Evolutionary conservation across 139 green algal species (phyloP), one percentile per base, ranked within the genome.

Genomic region (Chlorella sp.): DNA sequence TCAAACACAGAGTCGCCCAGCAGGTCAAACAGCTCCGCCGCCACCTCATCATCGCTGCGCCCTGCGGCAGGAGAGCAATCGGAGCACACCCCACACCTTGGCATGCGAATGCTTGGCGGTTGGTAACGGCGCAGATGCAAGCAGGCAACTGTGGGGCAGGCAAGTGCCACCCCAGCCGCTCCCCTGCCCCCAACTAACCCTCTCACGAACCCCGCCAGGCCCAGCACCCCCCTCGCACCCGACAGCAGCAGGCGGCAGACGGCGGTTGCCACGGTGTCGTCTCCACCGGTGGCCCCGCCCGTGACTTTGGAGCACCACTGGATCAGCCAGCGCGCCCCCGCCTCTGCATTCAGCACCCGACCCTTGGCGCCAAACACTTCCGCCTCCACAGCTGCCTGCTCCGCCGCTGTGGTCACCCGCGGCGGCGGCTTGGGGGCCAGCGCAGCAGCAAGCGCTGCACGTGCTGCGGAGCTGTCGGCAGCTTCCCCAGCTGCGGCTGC

Each of bases 11-110:
- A 70, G 20, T 96, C 92, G 0, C 96, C 95, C 78, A 98, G 79
- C 73, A 98, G 74, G 57, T 98, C 95, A 80, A 96, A 93, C 47
- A 98, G 88, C 85, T 97, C 91, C 0, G 92, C 90, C 25, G 95
- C 96, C 36, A 89, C 34, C 80, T 88, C 86, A 38, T 95, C 93
- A 28, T 90, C 86, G 57, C 65, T 62, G 1, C 81, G 71, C 18
- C 25, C 55, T 74, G 72, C 69, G 44, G 26, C 7, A 11, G 57
- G 20, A 26, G 38, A 1, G 7, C 0, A n/a, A n/a, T n/a, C n/a
- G n/a, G n/a, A n/a, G n/a, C n/a, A n/a, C n/a, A n/a, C n/a, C n/a
- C n/a, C n/a, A n/a, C 44, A 51, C 44, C 7, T 51, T 6, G 7
- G 9, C 44, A 51, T 51, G 44, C 44, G 44, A n/a, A 9, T 51